Evolutionary conservation across 805 yeast species (phyloP), one percentile per base, ranked within the genome.

Genomic region (Wickerhamomyces silvicola): DNA sequence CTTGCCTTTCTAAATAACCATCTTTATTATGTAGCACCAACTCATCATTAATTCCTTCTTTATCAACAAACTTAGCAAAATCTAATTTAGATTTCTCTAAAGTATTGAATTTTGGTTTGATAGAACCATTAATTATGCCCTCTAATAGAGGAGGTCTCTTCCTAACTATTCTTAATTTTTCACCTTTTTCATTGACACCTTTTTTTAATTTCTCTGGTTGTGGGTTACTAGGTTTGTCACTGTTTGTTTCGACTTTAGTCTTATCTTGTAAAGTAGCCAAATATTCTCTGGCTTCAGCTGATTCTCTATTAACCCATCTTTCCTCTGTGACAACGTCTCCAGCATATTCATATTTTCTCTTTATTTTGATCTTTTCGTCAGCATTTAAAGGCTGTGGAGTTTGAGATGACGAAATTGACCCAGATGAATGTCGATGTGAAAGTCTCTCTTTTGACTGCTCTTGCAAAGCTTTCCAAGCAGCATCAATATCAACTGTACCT

Each of bases 51-150:
- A 92, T 78, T 35, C 87, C 87, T 42, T 79, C 78, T 42, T 81
- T 71, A 58, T 90, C 97, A 19, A 92, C 96, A 59, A 83, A 87
- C 28, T 83, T 75, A 1, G 94, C 94, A 95, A 97, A 92, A 58
- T 92, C 98, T 31, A 92, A 66, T 41, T 94, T 67, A 1, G 95
- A 83, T 58, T 92, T 92, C 54, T 92, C 97, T 42, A 92, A 63
- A 0, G 98, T 92, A 16, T 94, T 83, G 39, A 92, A 66, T 53
- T 86, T 90, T 20, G 84, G 76, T 44, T 81, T 78, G 41, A 80
- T 74, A 3, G 82, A 67, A 9, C 78, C 70, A 27, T 74, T 63
- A 28, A 86, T 70, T 22, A 87, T 87, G 35, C 80, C 84, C 52
- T 83, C 88, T 7, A 87, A 60, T 19, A 85, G 59, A 17, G 90